phyloP scores from a whole-genome alignment of 1,284 basidiomycete species.

The Volvariella volvacea region DNA sequence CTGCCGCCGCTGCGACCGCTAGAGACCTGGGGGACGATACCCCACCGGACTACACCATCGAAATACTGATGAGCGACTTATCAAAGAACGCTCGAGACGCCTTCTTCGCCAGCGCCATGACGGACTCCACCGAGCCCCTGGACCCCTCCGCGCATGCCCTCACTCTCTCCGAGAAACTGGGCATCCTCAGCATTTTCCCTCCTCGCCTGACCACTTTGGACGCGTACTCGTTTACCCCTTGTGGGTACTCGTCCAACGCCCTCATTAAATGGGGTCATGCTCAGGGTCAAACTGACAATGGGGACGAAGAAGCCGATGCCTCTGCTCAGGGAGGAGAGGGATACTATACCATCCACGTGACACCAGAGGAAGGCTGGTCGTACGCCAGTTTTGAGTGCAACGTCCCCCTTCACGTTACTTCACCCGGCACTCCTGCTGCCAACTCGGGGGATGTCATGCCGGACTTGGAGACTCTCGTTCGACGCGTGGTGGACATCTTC shows the following conservation, averaged over 20 bases:
- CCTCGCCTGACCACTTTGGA: slow-evolving; percentile 77
- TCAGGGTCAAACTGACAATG: no score
- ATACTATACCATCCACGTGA: slow-evolving; percentile 99
- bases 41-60: slow-evolving; percentile 87
- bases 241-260: slow-evolving; percentile 96
- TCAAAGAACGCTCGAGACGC: slow-evolving; percentile 65
- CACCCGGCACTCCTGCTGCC: slow-evolving; percentile 11
- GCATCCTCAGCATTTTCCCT: slow-evolving; percentile 82
- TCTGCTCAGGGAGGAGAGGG: slow-evolving; percentile 65
- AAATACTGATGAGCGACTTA: slow-evolving; percentile 98
- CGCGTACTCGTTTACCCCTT: slow-evolving; percentile 92
- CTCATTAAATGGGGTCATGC: slow-evolving; percentile 66
- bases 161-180: slow-evolving; percentile 67
- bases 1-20: slow-evolving; percentile 13
- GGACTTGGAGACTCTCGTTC: slow-evolving; percentile 75
- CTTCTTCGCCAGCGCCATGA: slow-evolving; percentile 58
- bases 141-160: slow-evolving; percentile 61
- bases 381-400: slow-evolving; percentile 99
- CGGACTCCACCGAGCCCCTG: slow-evolving; percentile 31
- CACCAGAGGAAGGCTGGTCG: slow-evolving; percentile 94
- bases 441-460: slow-evolving; percentile 33
- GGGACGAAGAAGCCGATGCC: slow-evolving; percentile 12
- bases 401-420: slow-evolving; percentile 61
- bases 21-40: slow-evolving; percentile 12
- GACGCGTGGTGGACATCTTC: slow-evolving; percentile 89